A percentile compares a stretch with the other conserved stretches of the same genome.
phyloP scores from a whole-genome alignment of 345 rosid genomes.

The Pugionium dolabratum region DNA sequence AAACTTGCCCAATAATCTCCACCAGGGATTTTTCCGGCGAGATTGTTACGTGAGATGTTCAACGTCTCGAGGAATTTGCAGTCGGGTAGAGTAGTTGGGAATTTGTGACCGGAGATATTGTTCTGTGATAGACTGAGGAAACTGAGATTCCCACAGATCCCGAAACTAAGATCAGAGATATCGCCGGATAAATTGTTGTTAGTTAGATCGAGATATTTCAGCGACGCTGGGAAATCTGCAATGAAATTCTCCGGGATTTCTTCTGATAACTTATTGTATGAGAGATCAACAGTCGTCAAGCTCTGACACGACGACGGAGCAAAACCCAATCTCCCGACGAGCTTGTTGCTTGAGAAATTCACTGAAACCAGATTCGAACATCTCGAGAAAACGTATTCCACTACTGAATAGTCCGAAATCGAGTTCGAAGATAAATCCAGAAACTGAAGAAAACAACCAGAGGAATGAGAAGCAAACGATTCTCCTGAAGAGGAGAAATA shows the following conservation, averaged over 20 bases:
- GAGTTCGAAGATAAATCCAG: constrained; percentile 73
- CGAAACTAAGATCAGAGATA: constrained; percentile 57
- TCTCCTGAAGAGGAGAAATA: constrained; percentile 52
- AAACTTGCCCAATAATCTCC: constrained; percentile 49
- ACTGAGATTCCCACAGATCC: constrained; percentile 64
- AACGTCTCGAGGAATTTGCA: constrained; percentile 61
- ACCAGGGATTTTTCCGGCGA: constrained; percentile 63
- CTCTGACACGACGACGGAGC: constrained; percentile 50
- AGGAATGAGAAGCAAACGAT: constrained; percentile 41
- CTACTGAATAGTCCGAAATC: constrained; percentile 51
- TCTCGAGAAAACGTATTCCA: constrained; percentile 48
- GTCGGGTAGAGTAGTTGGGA: constrained; percentile 51
- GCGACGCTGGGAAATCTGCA: constrained; percentile 47
- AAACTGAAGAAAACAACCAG: constrained; percentile 50
- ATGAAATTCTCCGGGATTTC: constrained; percentile 51
- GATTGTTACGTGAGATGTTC: constrained; percentile 63
- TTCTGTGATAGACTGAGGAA: constrained; percentile 58
- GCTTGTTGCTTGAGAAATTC: constrained; percentile 66
- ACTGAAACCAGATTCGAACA: constrained; percentile 69
- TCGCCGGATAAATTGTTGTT: constrained; percentile 71
- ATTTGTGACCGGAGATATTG: constrained; percentile 55
- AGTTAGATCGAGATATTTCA: constrained; percentile 66
- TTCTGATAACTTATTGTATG: constrained; percentile 63
- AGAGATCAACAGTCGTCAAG: constrained; percentile 68
- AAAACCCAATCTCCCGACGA: constrained; percentile 48